Evolutionary conservation across 805 yeast species (phyloP).

Genomic region (Hagleromyces aurorensis): DNA sequence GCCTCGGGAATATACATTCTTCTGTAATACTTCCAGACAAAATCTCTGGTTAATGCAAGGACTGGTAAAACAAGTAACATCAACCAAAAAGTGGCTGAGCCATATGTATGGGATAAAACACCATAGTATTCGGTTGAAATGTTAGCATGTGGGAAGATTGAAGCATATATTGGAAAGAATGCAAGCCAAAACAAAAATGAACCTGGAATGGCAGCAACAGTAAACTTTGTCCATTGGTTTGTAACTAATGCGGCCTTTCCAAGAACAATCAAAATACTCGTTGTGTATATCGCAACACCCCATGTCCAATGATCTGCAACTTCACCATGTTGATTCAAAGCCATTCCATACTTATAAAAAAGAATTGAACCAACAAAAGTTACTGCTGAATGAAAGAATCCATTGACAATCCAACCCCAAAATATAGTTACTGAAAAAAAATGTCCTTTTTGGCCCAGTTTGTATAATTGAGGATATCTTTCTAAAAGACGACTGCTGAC

Average conservation of each 20-base stretch:
- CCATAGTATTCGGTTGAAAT: constrained; percentile 85
- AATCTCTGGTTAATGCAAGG: constrained; percentile 76
- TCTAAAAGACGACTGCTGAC: constrained; percentile 83
- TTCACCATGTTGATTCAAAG: constrained; percentile 52
- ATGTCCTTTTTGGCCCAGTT: constrained; percentile 78
- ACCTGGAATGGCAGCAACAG: constrained; percentile 90
- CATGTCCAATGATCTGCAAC: constrained; percentile 87
- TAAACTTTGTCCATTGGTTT: constrained; percentile 91
- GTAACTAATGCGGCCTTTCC: constrained; percentile 94
- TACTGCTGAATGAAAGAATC: constrained; percentile 87
- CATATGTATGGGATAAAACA: constrained; percentile 64
- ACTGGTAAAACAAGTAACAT: constrained; percentile 65
- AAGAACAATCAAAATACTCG: constrained; percentile 79
- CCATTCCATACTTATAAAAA: constrained; percentile 62
- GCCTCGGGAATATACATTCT: constrained; percentile 87
- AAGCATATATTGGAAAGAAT: constrained; percentile 80
- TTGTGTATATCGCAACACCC: constrained; percentile 86
- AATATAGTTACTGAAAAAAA: constrained; percentile 87
- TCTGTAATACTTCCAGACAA: constrained; percentile 90
- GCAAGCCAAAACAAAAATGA: constrained; percentile 77
- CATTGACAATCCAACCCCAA: constrained; percentile 97
- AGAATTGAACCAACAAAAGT: constrained; percentile 66
- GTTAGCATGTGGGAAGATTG: constrained; percentile 72
- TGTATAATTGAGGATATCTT: constrained; percentile 87
- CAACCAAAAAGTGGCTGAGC: constrained; percentile 79